These are phyloP conservation scores for Aspergillus chevalieri DNA, from an alignment of 2,329 filamentous ascomycete species.

Conservation along the genomic window DNA sequence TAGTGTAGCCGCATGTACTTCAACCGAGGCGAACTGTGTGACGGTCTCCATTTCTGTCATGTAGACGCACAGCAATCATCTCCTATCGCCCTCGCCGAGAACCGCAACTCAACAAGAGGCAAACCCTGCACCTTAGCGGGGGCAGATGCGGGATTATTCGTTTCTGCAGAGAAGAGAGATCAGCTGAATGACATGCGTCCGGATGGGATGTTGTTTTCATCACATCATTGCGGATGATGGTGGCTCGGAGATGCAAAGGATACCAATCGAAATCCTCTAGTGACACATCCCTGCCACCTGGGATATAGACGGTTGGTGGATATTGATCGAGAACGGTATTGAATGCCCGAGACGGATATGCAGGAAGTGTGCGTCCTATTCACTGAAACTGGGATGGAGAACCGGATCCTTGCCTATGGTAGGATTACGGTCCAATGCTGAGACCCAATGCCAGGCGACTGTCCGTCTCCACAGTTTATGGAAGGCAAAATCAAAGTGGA, in stretches of 20 bases:
- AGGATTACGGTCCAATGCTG: conserved; percentile 11
- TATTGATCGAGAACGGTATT: conserved; percentile 22
- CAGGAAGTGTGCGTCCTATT: conserved; percentile 6
- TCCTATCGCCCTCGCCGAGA: conserved; percentile 28
- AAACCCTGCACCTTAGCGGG: conserved; percentile 33
- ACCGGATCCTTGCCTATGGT: conserved; percentile 1
- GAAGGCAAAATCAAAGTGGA: not conserved
- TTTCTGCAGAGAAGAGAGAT: conserved; percentile 37
- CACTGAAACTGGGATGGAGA: not conserved
- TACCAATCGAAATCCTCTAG: conserved; percentile 26
- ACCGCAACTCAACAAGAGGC: conserved; percentile 19
- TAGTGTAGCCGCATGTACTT: conserved; percentile 35
- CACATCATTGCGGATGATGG: conserved; percentile 12
- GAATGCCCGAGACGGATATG: conserved; percentile 14
- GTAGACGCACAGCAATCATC: conserved; percentile 21
- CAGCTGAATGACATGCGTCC: conserved; percentile 35
- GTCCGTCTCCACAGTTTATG: not conserved
- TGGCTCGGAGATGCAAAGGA: conserved; percentile 12
- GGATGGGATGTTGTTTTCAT: conserved; percentile 13
- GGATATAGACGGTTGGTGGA: conserved; percentile 20
- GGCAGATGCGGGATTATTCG: conserved; percentile 31
- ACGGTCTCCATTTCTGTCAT: conserved; percentile 27
- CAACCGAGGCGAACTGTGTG: conserved; percentile 27
- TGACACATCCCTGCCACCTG: conserved; percentile 28
- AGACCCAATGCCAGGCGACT: conserved; percentile 9